Evolutionary conservation across 2,329 filamentous ascomycete species (phyloP).

Genomic region (Trichophyton rubrum): DNA sequence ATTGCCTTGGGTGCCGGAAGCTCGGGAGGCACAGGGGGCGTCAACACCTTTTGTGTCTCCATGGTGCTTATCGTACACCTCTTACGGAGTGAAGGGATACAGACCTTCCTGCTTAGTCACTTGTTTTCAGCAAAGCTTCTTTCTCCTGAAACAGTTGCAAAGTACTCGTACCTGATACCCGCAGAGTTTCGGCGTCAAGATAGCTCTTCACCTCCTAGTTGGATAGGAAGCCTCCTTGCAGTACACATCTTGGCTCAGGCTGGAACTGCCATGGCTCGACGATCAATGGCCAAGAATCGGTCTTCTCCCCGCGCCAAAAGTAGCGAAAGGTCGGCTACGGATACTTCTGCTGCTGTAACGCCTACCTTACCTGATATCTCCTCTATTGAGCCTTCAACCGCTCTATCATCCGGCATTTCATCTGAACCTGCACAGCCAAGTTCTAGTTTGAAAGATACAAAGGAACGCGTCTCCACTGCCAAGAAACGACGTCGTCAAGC

Average conservation of each 20-base stretch:
- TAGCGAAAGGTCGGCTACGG: slow-evolving; percentile 34
- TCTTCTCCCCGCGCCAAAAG: slow-evolving; percentile 29
- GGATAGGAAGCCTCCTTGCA: slow-evolving; percentile 37
- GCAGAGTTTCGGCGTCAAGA: slow-evolving; percentile 32
- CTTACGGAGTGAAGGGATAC: slow-evolving; percentile 34
- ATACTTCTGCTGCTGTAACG: slow-evolving; percentile 34
- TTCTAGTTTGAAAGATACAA: slow-evolving; percentile 38
- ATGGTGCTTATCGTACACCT: slow-evolving; percentile 36
- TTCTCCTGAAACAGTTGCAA: slow-evolving; percentile 30
- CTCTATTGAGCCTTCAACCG: slow-evolving; percentile 28
- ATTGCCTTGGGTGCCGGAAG: slow-evolving; percentile 75
- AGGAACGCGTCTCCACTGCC: slow-evolving; percentile 47
- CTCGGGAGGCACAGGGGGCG: slow-evolving; percentile 35
- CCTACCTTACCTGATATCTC: slow-evolving; percentile 32
- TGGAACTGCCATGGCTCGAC: slow-evolving; percentile 35
- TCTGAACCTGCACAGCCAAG: slow-evolving; percentile 30
- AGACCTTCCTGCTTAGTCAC: slow-evolving; percentile 39
- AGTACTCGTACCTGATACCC: slow-evolving; percentile 33
- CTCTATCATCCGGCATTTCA: slow-evolving; percentile 29
- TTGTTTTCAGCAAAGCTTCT: slow-evolving; percentile 34
- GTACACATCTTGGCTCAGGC: slow-evolving; percentile 39
- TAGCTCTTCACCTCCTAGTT: slow-evolving; percentile 32
- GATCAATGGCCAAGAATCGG: slow-evolving; percentile 35
- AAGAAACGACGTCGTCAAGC: slow-evolving; percentile 87
- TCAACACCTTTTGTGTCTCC: slow-evolving; percentile 34